A percentile compares a stretch with the other conserved stretches of the same genome.
Evolutionary conservation across 164 flowering plant genomes (phyloP).

Genomic region (Vitis riparia): DNA sequence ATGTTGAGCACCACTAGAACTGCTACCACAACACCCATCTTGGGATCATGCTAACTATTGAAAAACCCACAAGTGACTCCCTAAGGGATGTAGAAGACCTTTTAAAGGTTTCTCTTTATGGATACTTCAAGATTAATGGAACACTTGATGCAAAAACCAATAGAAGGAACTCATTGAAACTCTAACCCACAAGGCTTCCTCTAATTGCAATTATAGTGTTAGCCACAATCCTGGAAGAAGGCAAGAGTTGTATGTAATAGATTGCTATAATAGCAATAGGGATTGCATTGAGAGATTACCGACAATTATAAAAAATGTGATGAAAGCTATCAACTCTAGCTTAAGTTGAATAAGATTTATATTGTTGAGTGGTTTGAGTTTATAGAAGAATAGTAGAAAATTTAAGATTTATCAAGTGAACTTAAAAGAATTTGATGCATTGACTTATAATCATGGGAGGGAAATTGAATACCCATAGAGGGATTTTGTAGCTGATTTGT

Average conservation of each 20-base stretch:
- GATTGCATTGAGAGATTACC: slow-evolving; percentile 26
- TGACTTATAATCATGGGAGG: slow-evolving; percentile 73
- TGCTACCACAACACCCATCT: slow-evolving; percentile 64
- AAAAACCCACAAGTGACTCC: slow-evolving; percentile 83
- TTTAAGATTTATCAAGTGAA: slow-evolving; percentile 40
- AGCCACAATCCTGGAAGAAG: slow-evolving; percentile 60
- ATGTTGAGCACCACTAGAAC: slow-evolving; percentile 58
- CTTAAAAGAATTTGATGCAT: slow-evolving; percentile 61
- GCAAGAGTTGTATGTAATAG: slow-evolving; percentile 52
- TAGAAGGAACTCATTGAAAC: slow-evolving; percentile 64
- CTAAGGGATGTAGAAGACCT: slow-evolving; percentile 73
- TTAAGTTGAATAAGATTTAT: slow-evolving; percentile 49
- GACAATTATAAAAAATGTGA: slow-evolving; percentile 35
- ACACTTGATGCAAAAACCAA: slow-evolving; percentile 40
- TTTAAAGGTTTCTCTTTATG: slow-evolving; percentile 64
- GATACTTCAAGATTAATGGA: slow-evolving; percentile 55
- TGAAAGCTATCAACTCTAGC: slow-evolving; percentile 28
- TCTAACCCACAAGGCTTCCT: slow-evolving; percentile 26
- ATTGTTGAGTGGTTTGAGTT: slow-evolving; percentile 54
- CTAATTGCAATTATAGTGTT: slow-evolving; percentile 22
- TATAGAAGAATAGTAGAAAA: slow-evolving; percentile 47
- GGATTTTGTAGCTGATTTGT: slow-evolving; percentile 52
- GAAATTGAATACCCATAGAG: slow-evolving; percentile 71
- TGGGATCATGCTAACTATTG: slow-evolving; percentile 39
- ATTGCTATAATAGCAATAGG: slow-evolving; percentile 49